These are phyloP conservation scores for Aspergillus haitiensis DNA, from an alignment of 495 filamentous ascomycete genomes.

Conservation along the genomic window DNA sequence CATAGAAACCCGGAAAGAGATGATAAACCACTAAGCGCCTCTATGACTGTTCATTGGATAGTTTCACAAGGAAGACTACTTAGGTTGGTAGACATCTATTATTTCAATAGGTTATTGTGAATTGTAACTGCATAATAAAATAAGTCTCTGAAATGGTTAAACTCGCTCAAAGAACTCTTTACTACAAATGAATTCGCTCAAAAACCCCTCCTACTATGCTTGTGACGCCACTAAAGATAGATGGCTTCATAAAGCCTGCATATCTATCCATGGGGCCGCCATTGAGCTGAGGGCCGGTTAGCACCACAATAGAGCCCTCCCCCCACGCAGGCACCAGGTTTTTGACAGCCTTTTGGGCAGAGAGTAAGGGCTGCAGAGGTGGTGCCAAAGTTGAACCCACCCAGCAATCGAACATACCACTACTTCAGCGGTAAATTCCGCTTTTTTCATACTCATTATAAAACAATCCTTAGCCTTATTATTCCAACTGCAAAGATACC, in stretches of 20 bases:
- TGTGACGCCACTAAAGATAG: conserved; percentile 10
- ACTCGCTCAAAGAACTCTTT: conserved; percentile 9
- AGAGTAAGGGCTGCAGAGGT: conserved; percentile 32
- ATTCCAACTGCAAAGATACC: conserved; percentile 25
- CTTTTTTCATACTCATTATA: conserved; percentile 43
- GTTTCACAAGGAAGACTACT: too few species aligned
- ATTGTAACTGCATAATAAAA: neutral
- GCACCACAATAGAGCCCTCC: conserved; percentile 22
- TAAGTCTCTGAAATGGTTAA: neutral
- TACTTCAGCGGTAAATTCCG: conserved; percentile 45
- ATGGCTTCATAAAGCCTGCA: conserved; percentile 10
- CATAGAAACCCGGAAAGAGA: too few species aligned
- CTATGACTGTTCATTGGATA: too few species aligned
- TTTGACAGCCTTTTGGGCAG: conserved; percentile 22
- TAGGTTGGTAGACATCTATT: too few species aligned
- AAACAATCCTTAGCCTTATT: conserved; percentile 23
- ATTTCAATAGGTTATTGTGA: too few species aligned
- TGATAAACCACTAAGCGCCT: too few species aligned
- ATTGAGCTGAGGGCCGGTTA: conserved; percentile 33
- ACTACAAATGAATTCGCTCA: conserved; percentile 2
- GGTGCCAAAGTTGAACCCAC: conserved; percentile 56
- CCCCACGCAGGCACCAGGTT: conserved; percentile 54
- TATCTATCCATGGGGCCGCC: conserved; percentile 26
- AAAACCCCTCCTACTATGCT: conserved; percentile 9
- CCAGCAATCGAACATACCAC: conserved; percentile 56